Conservation (phyloP, 345 rosid species). For the Laguncularia racemosa region DNA sequence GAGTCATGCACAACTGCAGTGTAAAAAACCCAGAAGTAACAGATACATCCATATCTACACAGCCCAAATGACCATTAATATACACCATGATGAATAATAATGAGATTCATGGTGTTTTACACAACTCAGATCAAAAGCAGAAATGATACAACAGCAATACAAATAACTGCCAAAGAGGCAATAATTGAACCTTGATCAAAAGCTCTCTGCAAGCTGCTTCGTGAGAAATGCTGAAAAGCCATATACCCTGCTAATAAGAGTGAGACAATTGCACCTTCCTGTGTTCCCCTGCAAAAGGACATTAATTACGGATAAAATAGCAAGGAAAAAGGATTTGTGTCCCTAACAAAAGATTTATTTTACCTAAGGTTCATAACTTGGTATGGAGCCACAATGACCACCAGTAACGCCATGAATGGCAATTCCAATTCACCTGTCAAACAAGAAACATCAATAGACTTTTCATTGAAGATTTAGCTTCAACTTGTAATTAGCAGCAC, state of each 20-base stretch:
- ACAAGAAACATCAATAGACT: neutral
- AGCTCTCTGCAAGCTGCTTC: slow-evolving; percentile 50
- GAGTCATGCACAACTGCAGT: no score
- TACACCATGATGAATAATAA: neutral
- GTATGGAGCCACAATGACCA: slow-evolving; percentile 65
- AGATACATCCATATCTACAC: no score
- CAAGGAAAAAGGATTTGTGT: slow-evolving; percentile 1
- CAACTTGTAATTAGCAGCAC: no score
- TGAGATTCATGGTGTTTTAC: neutral
- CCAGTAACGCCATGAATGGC: slow-evolving; percentile 63
- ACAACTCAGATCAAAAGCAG: slow-evolving; percentile 33
- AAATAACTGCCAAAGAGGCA: slow-evolving; percentile 61
- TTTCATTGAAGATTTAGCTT: neutral
- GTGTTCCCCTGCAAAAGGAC: slow-evolving; percentile 52
- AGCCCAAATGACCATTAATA: no score
- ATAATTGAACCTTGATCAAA: slow-evolving; percentile 75
- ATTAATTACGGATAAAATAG: slow-evolving; percentile 1
- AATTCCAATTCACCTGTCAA: slow-evolving; percentile 79
- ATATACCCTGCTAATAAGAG: slow-evolving; percentile 53
- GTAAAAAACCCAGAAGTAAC: no score
- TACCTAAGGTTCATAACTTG: slow-evolving; percentile 65
- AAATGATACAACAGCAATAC: slow-evolving; percentile 39
- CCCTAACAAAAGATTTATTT: neutral
- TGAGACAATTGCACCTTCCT: slow-evolving; percentile 57
- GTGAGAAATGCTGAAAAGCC: slow-evolving; percentile 88